Evolutionary conservation across 345 rosid species (phyloP), one percentile per base, ranked within the genome.

Genomic region (Xanthoceras sorbifolium): DNA sequence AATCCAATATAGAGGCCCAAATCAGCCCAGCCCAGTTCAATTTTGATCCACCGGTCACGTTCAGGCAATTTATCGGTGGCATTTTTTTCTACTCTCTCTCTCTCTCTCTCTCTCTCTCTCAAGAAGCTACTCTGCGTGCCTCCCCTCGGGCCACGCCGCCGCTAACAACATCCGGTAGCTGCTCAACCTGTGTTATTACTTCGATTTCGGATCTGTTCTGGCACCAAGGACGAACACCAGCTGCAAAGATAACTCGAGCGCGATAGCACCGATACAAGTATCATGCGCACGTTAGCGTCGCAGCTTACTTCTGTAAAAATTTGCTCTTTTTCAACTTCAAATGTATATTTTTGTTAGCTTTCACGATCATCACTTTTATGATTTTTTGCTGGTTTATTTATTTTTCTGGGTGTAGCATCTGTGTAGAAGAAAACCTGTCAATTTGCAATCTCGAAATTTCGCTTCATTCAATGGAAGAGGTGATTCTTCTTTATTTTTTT

Each of bases 381-480:
- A 22, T n/a, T 7, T 18, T 12, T 40, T 36, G 72, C n/a, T n/a
- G n/a, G n/a, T 17, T n/a, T 4, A 0, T 20, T 71, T 44, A 9
- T 10, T 52, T 28, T 69, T 26, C 0, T 11, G 0, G 26, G 26
- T 73, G 78, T 76, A 88, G 88, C 80, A 83, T 68, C 75, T 88
- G 38, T 52, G 76, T 71, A 75, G 84, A 83, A 75, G 76, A 75
- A 80, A 73, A 76, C 67, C 76, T 46, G 69, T 72, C 65, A 46
- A 67, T 83, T 34, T 72, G 54, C 86, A 74, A 67, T 80, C 82
- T 80, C 86, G 82, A 0, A 76, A 77, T 42, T 80, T 74, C 79
- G 82, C 84, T 60, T 73, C 88, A 2, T 52, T 34, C 55, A 79
- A 74, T 61, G 76, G 72, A 40, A 88, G 78, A 86, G 88, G 91